These are phyloP conservation scores for Penicillium antarcticum DNA, from an alignment of 495 filamentous ascomycete genomes.

Conservation along the genomic window DNA sequence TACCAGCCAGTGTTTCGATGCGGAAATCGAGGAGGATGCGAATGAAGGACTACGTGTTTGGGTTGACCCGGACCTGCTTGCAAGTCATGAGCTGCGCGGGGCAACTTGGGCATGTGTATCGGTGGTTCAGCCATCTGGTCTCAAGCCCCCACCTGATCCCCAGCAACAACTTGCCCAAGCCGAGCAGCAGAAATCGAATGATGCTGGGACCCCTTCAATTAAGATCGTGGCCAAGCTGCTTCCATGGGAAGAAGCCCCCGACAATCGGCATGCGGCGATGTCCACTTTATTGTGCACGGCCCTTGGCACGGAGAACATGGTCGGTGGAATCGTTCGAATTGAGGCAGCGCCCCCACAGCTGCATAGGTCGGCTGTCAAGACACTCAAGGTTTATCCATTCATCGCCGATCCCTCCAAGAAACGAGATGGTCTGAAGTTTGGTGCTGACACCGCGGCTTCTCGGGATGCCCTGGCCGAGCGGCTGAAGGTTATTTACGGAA, in stretches of 20 bases:
- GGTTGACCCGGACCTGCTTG: conserved; percentile 73
- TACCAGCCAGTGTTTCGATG: conserved; percentile 72
- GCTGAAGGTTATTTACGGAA: conserved; percentile 46
- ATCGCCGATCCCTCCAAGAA: conserved; percentile 48
- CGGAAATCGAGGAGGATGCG: conserved; percentile 39
- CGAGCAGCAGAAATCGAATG: conserved; percentile 46
- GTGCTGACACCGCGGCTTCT: conserved; percentile 77
- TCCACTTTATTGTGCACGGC: conserved; percentile 71
- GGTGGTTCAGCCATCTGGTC: conserved; percentile 72
- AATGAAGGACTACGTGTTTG: conserved; percentile 74
- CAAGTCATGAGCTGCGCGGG: conserved; percentile 65
- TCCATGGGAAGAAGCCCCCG: conserved; percentile 83
- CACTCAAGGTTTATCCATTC: conserved; percentile 79
- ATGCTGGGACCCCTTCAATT: conserved; percentile 58
- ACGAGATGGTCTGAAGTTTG: conserved; percentile 74
- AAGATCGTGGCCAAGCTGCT: conserved; percentile 74
- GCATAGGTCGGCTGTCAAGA: conserved; percentile 49
- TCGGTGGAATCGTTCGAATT: conserved; percentile 84
- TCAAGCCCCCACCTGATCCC: conserved; percentile 72
- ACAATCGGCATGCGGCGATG: conserved; percentile 70
- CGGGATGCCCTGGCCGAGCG: conserved; percentile 60
- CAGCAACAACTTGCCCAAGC: conserved; percentile 64
- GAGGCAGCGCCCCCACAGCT: conserved; percentile 66
- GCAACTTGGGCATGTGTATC: conserved; percentile 71
- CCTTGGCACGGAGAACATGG: conserved; percentile 65